phyloP scores from a whole-genome alignment of 192 early-diverging fungal genomes.

The Pilobolus umbonatus region DNA sequence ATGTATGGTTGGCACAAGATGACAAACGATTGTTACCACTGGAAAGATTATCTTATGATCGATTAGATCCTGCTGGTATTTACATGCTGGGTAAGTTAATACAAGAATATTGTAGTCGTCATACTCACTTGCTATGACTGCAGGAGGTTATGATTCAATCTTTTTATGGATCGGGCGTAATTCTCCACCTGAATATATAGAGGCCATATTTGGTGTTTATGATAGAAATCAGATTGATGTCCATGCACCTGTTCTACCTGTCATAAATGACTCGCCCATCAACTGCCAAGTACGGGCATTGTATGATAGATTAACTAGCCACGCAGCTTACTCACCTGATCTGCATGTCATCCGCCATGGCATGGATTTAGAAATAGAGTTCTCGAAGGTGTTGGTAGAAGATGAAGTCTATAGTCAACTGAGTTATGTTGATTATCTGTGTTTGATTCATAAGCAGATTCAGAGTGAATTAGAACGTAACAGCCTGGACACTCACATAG shows the following conservation, averaged over 20 bases:
- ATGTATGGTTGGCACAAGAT: constrained; percentile 54
- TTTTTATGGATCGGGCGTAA: constrained; percentile 88
- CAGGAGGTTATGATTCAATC: constrained; percentile 74
- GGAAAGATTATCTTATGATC: constrained; percentile 56
- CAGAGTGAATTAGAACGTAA: constrained; percentile 57
- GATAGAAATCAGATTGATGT: constrained; percentile 69
- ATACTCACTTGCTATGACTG: background rate
- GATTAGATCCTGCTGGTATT: constrained; percentile 67
- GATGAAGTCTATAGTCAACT: constrained; percentile 85
- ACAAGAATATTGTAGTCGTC: background rate
- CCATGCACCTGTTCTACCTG: constrained; percentile 43
- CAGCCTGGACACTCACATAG: constrained; percentile 5
- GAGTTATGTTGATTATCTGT: constrained; percentile 92
- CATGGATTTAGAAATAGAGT: constrained; percentile 81
- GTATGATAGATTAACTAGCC: background rate
- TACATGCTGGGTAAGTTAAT: constrained; percentile 67
- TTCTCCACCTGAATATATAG: constrained; percentile 54
- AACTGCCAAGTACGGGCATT: background rate
- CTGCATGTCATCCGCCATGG: constrained; percentile 78
- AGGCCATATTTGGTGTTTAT: constrained; percentile 76
- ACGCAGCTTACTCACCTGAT: constrained; percentile 20
- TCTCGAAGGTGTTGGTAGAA: constrained; percentile 74
- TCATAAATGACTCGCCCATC: background rate
- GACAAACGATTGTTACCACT: constrained; percentile 13
- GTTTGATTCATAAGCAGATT: constrained; percentile 82